These are phyloP conservation scores for Coniochaeta prunicola DNA, from an alignment of 2,329 filamentous ascomycete genomes.

Conservation along the genomic window DNA sequence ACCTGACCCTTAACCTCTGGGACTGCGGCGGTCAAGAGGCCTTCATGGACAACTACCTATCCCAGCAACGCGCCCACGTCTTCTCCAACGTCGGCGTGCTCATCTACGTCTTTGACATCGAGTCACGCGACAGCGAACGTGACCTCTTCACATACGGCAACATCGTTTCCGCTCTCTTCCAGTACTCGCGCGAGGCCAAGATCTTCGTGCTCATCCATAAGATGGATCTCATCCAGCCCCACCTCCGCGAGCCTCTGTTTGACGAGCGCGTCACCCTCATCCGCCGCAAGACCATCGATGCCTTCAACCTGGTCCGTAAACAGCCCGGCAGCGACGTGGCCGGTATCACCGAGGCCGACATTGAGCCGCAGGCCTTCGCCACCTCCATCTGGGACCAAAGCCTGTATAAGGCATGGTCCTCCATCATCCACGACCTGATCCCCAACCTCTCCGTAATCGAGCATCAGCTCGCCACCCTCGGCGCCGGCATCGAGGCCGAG, in stretches of 20 bases:
- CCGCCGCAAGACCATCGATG: constrained; percentile 60
- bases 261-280: constrained; percentile 75
- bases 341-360: constrained; percentile 17
- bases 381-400: constrained; percentile 99
- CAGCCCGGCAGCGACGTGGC: constrained; percentile 20
- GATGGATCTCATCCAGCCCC: constrained; percentile 87
- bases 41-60: constrained; percentile 98
- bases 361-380: constrained; percentile 80
- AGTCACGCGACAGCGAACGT: constrained; percentile 87
- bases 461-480: constrained; percentile 72
- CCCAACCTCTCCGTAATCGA: constrained; percentile 88
- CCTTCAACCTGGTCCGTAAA: constrained; percentile 30
- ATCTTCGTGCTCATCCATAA: constrained; percentile 98
- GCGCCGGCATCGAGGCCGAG: constrained; percentile 81
- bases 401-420: constrained; percentile 95
- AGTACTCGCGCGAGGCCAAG: constrained; percentile 73
- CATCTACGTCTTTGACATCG: constrained; percentile 99
- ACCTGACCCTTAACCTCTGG: constrained; percentile 95
- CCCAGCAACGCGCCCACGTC: constrained; percentile 89
- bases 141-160: constrained; percentile 89
- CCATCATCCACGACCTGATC: constrained; percentile 96
- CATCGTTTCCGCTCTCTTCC: constrained; percentile 80
- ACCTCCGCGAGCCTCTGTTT: constrained; percentile 74
- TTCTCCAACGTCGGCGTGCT: constrained; percentile 95
- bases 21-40: constrained; percentile 98